Percentiles rank a stretch among this genome's conserved stretches.
These are phyloP conservation scores for Periconia sp. DNA, from an alignment of 2,329 filamentous ascomycete species.

Conservation along the genomic window DNA sequence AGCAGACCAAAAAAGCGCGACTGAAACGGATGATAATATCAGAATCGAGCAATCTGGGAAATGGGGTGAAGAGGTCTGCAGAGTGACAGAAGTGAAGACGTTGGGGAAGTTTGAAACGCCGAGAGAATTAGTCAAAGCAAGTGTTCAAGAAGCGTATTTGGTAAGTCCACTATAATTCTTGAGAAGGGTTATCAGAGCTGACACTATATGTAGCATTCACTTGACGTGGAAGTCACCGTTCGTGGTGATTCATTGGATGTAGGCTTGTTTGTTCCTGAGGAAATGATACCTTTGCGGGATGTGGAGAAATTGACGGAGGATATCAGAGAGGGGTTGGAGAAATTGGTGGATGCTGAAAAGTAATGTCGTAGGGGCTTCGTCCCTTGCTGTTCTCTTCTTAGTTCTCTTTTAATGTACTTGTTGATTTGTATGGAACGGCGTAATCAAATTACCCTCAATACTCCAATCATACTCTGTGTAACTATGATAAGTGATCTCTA, in stretches of 20 bases:
- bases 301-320: constrained; percentile 41
- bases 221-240: constrained; percentile 60
- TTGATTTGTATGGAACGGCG: too few species aligned
- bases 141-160: constrained; percentile 36
- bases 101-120: constrained; percentile 13
- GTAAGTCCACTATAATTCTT: constrained; percentile 30
- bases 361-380: background rate
- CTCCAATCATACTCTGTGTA: too few species aligned
- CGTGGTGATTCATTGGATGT: constrained; percentile 52
- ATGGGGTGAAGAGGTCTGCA: constrained; percentile 24
- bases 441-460: too few species aligned
- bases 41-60: constrained; percentile 18
- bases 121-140: constrained; percentile 23
- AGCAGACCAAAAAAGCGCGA: constrained; percentile 13
- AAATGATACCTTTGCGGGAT: constrained; percentile 44
- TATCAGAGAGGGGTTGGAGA: constrained; percentile 23
- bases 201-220: constrained; percentile 46
- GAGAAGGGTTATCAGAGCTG: constrained; percentile 5
- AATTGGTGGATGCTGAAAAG: background rate
- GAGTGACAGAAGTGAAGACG: constrained; percentile 10
- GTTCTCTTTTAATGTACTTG: background rate
- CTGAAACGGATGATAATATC: constrained; percentile 6
- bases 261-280: constrained; percentile 54
- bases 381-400: background rate
- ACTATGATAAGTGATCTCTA: too few species aligned